Evolutionary conservation across 2,329 filamentous ascomycete species (phyloP).

Genomic region (Colletotrichum coccodes): DNA sequence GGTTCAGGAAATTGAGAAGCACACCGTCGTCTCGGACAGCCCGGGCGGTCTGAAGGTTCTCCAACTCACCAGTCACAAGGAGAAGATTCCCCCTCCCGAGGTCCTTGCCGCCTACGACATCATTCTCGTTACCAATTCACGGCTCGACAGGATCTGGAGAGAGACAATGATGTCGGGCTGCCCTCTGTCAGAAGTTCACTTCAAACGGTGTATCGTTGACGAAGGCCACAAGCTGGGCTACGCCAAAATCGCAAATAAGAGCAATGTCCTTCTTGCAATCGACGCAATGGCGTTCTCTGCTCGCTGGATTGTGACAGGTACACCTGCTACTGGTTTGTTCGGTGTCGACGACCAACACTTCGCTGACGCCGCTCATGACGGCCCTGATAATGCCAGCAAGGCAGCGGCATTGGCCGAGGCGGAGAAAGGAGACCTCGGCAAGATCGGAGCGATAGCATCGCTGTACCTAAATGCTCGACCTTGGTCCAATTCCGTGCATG

Average conservation of each 20-base stretch:
- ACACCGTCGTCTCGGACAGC: conserved; percentile 58
- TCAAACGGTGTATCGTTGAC: conserved; percentile 90
- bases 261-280: conserved; percentile 62
- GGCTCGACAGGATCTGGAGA: conserved; percentile 72
- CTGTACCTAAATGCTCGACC: conserved; percentile 82
- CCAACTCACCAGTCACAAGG: conserved; percentile 62
- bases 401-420: conserved; percentile 4
- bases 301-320: conserved; percentile 91
- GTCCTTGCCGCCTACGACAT: conserved; percentile 77
- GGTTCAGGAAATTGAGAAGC: conserved; percentile 82
- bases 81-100: conserved; percentile 64
- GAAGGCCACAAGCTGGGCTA: conserved; percentile 90
- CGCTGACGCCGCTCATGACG: neutral
- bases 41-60: conserved; percentile 69
- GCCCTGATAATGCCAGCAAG: conserved; percentile 2
- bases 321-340: conserved; percentile 84
- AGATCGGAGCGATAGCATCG: conserved; percentile 72
- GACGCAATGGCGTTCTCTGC: conserved; percentile 72
- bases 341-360: conserved; percentile 60
- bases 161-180: conserved; percentile 54
- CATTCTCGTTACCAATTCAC: conserved; percentile 78
- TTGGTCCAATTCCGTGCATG: conserved; percentile 73
- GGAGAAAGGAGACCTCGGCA: conserved; percentile 72
- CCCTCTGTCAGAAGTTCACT: conserved; percentile 77
- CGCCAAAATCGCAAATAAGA: conserved; percentile 63